Percentiles rank a stretch among this genome's conserved stretches.
phyloP scores from a whole-genome alignment of 768 basidiomycete genomes.

The Boletus barrowsii region DNA sequence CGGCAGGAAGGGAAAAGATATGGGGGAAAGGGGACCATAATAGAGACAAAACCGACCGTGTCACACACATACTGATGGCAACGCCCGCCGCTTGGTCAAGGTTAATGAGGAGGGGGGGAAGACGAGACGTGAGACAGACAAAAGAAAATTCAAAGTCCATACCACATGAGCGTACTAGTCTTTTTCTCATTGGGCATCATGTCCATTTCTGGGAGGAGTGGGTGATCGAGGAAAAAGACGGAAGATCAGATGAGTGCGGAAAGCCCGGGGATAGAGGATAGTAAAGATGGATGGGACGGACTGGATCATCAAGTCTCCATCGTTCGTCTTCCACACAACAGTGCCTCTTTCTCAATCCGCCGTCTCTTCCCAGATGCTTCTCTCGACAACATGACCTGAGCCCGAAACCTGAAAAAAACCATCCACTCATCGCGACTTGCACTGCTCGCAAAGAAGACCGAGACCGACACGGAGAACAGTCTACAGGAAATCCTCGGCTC shows the following conservation, averaged over 20 bases:
- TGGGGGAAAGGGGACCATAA: not conserved
- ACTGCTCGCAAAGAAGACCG: slow-evolving; percentile 26
- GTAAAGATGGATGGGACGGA: slow-evolving; percentile 35
- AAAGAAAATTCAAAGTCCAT: slow-evolving; percentile 19
- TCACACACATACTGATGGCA: slow-evolving; percentile 20
- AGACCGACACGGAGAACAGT: slow-evolving; percentile 24
- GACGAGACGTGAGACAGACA: slow-evolving; percentile 19
- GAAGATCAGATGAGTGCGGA: slow-evolving; percentile 28
- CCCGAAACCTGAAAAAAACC: slow-evolving; percentile 31
- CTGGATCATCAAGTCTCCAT: slow-evolving; percentile 34
- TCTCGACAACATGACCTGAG: slow-evolving; percentile 17
- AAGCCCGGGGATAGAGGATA: slow-evolving; percentile 21
- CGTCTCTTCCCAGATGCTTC: slow-evolving; percentile 1
- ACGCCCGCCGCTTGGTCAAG: slow-evolving; percentile 18
- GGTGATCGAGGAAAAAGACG: slow-evolving; percentile 11
- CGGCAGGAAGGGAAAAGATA: not conserved
- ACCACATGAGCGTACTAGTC: slow-evolving; percentile 25
- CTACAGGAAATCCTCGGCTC: slow-evolving; percentile 83
- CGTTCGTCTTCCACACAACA: slow-evolving; percentile 10
- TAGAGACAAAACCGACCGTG: slow-evolving; percentile 32
- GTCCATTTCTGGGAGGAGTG: slow-evolving; percentile 6
- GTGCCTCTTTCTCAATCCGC: not conserved
- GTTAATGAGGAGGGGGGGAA: slow-evolving; percentile 4
- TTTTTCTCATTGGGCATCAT: slow-evolving; percentile 10
- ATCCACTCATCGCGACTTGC: slow-evolving; percentile 30